Evolutionary conservation across 2,329 filamentous ascomycete genomes (phyloP), one percentile per base, ranked within the genome.

Genomic region (Aspergillus pseudoviridinutans): DNA sequence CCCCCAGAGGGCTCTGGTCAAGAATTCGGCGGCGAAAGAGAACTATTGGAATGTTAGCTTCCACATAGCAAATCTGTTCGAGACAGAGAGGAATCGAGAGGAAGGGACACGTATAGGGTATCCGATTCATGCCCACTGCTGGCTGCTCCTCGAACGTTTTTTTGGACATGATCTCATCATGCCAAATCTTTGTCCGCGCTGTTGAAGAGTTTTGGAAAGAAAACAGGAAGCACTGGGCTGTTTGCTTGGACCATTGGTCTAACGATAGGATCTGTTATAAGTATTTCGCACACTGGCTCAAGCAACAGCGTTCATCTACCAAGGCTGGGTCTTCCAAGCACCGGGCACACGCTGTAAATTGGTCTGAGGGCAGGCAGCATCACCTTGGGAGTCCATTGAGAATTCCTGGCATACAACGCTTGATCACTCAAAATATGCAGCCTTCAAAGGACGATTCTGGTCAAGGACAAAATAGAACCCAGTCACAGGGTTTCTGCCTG

Each of bases 91-190:
- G 12, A n/a, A 24, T 3, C 35, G 50, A 20, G 9, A 38, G 12
- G 8, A 14, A 6, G 53, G 32, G 14, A n/a, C 52, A 27, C 51
- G 49, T 24, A 51, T 65, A 20, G 63, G 58, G 17, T 62, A 62
- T 51, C 4, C 25, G 2, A 55, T 64, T 17, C 61, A 65, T 46
- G 51, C 52, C 10, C 61, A 60, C 53, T 65, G 59, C 53, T 65
- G 63, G 61, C 14, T 63, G 49, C 58, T 64, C 10, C 32, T 62
- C n/a, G 58, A 50, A 42, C 61, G 58, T 12, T 35, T 63, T 20
- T 58, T 64, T 24, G 58, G 63, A n/a, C 56, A 60, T 35, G 52
- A 24, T 25, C 12, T 57, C 20, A 25, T 63, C 10, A n/a, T 55
- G 44, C 25, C 49, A 35, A 52, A 63, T 47, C 51, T 63, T 14